Conservation (phyloP, 2,329 filamentous ascomycete species). For the Cordyceps militaris region DNA sequence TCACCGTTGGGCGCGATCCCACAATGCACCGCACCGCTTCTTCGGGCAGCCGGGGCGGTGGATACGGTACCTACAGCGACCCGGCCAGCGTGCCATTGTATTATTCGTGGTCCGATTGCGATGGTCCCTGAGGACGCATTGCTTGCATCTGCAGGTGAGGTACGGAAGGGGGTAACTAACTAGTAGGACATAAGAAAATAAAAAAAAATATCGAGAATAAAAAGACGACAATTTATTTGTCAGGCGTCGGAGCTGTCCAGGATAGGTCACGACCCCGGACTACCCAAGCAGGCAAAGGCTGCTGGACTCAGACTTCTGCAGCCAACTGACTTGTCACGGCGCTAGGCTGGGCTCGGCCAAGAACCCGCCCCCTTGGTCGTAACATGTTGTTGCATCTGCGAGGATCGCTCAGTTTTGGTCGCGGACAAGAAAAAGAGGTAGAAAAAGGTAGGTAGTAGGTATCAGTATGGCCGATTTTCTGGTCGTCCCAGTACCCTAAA, state of each 20-base stretch:
- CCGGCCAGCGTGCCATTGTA: conserved; percentile 9
- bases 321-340: not conserved
- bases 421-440: not conserved
- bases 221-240: not conserved
- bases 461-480: no score
- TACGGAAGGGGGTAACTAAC: not conserved
- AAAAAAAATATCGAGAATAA: not conserved
- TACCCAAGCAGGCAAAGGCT: not conserved
- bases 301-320: not conserved
- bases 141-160: not conserved
- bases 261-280: not conserved
- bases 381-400: not conserved
- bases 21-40: not conserved
- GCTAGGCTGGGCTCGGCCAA: conserved; percentile 1
- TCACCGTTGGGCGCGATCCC: not conserved
- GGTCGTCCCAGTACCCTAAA: no score
- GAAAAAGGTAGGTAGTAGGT: no score
- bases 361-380: not conserved
- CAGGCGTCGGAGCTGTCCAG: not conserved
- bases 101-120: not conserved
- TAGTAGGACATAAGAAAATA: not conserved
- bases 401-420: not conserved
- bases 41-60: not conserved
- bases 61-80: conserved; percentile 7
- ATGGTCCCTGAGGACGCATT: not conserved